phyloP scores from a whole-genome alignment of 192 early-diverging fungal genomes.

The Linnemannia exigua region DNA sequence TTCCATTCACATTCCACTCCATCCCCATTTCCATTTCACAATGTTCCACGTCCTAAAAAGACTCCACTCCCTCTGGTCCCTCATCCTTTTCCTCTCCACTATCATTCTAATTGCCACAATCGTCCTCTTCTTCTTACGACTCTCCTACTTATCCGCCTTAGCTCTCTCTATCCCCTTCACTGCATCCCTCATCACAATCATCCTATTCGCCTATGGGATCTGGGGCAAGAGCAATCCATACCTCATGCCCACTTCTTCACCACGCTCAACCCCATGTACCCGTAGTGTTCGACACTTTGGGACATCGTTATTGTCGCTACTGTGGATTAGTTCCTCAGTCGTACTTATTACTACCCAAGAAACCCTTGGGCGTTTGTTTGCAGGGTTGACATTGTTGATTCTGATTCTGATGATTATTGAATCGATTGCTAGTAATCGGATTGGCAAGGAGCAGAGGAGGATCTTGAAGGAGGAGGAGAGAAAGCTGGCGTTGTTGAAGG shows the following conservation, averaged over 20 bases:
- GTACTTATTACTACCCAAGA: not conserved
- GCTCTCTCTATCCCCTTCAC: not conserved
- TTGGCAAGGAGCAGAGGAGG: constrained; percentile 16
- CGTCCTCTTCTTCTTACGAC: not conserved
- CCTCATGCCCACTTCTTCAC: constrained; percentile 19
- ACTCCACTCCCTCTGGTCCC: constrained; percentile 12
- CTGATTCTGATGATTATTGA: not conserved
- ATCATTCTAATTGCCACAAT: not conserved
- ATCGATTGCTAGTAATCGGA: not conserved
- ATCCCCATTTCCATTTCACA: not conserved
- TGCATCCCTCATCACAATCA: not conserved
- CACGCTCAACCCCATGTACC: not conserved
- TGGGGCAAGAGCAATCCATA: constrained; percentile 13
- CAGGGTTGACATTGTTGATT: not conserved
- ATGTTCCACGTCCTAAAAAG: not conserved
- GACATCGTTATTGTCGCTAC: not conserved
- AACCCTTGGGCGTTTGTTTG: not conserved
- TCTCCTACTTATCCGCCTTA: not conserved
- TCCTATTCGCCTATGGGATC: constrained; percentile 19
- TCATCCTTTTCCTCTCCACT: not conserved
- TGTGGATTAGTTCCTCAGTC: not conserved
- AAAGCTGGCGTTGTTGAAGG: not conserved
- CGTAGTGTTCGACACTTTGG: not conserved
- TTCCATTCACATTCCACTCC: not conserved
- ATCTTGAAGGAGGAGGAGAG: constrained; percentile 4